phyloP scores from a whole-genome alignment of 495 filamentous ascomycete species.

The Parathielavia appendiculata region DNA sequence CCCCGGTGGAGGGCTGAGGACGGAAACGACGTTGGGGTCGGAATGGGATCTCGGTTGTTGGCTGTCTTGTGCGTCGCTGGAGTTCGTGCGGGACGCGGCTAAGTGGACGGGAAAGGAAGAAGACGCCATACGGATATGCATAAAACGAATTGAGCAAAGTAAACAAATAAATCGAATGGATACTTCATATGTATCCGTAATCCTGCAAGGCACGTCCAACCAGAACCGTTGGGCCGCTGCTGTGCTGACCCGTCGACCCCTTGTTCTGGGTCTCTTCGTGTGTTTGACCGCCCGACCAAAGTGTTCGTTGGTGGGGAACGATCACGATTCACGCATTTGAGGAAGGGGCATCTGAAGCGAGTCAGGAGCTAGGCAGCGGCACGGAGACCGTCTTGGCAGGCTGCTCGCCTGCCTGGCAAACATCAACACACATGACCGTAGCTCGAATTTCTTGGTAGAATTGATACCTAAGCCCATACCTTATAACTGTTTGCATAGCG shows the following conservation, averaged over 20 bases:
- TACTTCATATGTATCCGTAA: not conserved
- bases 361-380: no score
- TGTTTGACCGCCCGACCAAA: no score
- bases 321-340: no score
- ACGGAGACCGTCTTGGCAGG: no score
- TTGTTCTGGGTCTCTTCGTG: not conserved
- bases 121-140: constrained; percentile 1
- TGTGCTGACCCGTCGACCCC: constrained; percentile 1
- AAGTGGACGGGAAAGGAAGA: not conserved
- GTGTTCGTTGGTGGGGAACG: no score
- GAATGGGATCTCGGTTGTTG: not conserved
- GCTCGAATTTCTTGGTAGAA: no score
- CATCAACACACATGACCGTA: no score
- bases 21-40: not conserved
- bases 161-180: not conserved
- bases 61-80: not conserved
- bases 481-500: no score
- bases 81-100: not conserved
- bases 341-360: no score
- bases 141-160: not conserved
- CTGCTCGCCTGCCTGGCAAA: no score
- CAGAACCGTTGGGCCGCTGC: not conserved
- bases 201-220: constrained; percentile 1
- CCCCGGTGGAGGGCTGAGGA: not conserved
- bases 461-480: no score